Evolutionary conservation across 2,329 filamentous ascomycete species (phyloP).

Genomic region (Cercospora janseana): DNA sequence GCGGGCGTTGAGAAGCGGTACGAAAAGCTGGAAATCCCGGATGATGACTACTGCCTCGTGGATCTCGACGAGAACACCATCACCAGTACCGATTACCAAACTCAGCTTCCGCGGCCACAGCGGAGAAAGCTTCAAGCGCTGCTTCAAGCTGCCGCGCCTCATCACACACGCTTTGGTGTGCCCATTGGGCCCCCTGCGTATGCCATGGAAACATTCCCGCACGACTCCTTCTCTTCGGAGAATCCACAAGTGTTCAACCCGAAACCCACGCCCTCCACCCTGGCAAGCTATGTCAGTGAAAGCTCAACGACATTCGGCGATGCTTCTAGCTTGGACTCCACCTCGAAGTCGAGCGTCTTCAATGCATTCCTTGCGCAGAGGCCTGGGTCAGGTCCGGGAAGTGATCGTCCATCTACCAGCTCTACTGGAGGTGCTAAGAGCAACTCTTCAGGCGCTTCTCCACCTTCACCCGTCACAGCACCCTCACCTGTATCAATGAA

Average conservation of each 20-base stretch:
- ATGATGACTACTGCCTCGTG: slow-evolving; percentile 93
- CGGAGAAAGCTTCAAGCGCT: slow-evolving; percentile 85
- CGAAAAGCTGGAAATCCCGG: slow-evolving; percentile 78
- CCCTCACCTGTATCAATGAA: slow-evolving; percentile 77
- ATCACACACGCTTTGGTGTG: slow-evolving; percentile 83
- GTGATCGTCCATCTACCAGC: slow-evolving; percentile 76
- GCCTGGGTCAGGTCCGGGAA: slow-evolving; percentile 58
- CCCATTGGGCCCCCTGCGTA: slow-evolving; percentile 86
- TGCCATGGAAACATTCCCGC: slow-evolving; percentile 87
- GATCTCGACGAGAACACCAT: slow-evolving; percentile 90
- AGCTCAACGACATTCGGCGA: slow-evolving; percentile 87
- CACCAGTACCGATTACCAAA: slow-evolving; percentile 76
- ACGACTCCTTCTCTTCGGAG: slow-evolving; percentile 85
- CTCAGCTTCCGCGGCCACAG: slow-evolving; percentile 79
- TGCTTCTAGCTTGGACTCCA: slow-evolving; percentile 49
- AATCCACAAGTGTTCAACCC: slow-evolving; percentile 76
- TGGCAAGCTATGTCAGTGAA: slow-evolving; percentile 83
- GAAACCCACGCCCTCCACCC: slow-evolving; percentile 64
- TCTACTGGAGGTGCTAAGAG: slow-evolving; percentile 43
- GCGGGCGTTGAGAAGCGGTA: slow-evolving; percentile 93
- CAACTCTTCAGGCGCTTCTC: slow-evolving; percentile 45
- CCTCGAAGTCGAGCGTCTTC: slow-evolving; percentile 66
- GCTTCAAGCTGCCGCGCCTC: slow-evolving; percentile 84
- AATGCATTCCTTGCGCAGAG: slow-evolving; percentile 85
- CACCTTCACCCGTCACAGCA: slow-evolving; percentile 62